Evolutionary conservation across 2,329 filamentous ascomycete genomes (phyloP).

Genomic region (Pyricularia grisea): DNA sequence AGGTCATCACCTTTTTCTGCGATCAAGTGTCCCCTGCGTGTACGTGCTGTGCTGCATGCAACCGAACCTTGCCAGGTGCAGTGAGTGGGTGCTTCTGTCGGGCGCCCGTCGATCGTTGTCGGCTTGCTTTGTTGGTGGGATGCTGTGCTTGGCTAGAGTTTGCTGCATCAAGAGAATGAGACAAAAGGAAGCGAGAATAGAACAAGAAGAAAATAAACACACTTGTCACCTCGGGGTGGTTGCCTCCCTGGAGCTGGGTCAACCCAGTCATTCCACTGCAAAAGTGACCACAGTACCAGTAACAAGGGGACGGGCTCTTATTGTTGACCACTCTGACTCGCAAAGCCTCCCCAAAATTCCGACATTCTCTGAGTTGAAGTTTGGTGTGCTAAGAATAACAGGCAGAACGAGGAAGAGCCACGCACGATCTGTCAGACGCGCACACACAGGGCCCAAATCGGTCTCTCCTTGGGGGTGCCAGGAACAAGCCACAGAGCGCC

Average conservation of each 20-base stretch:
- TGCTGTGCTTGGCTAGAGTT: not conserved
- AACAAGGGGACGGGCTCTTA: not conserved
- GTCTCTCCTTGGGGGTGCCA: not conserved
- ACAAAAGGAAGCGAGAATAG: not conserved
- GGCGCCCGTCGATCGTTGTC: not conserved
- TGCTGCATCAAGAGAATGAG: not conserved
- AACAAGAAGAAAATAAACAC: not conserved
- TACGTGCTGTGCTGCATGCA: not conserved
- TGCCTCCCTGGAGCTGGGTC: not conserved
- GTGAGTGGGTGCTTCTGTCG: not conserved
- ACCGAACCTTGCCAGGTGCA: not conserved
- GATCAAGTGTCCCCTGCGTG: not conserved
- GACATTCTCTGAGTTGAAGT: not conserved
- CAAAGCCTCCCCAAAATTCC: not conserved
- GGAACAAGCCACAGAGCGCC: not conserved
- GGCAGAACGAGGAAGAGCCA: not conserved
- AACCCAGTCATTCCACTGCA: not conserved
- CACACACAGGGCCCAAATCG: not conserved
- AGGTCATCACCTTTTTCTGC: not conserved
- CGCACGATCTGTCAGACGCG: not conserved
- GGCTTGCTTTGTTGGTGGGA: not conserved
- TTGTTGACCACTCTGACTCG: not conserved
- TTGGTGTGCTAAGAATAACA: not conserved
- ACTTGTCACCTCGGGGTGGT: not conserved
- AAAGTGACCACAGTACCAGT: not conserved